phyloP scores from a whole-genome alignment of 495 filamentous ascomycete genomes.

The Podospora australis region DNA sequence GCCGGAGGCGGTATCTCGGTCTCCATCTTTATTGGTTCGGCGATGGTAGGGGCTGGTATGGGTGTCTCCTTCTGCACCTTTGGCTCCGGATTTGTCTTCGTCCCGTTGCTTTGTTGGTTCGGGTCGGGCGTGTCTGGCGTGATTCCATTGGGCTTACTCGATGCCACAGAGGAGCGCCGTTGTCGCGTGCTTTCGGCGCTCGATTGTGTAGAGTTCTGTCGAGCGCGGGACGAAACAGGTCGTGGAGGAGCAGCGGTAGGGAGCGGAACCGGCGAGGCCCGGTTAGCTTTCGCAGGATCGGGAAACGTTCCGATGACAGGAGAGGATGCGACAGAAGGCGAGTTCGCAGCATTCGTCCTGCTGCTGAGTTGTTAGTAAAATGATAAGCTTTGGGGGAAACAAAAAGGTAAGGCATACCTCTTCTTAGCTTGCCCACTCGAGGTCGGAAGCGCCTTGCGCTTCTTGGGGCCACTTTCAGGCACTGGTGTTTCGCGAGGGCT shows the following conservation, averaged over 20 bases:
- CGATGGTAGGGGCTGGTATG: constrained; percentile 8
- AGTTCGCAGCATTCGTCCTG: constrained; percentile 41
- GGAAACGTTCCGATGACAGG: constrained; percentile 60
- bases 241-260: constrained; percentile 36
- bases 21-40: constrained; percentile 15
- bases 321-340: constrained; percentile 66
- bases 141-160: constrained; percentile 37
- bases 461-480: constrained; percentile 51
- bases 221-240: constrained; percentile 58
- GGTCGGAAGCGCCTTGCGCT: constrained; percentile 64
- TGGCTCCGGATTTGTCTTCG: constrained; percentile 26
- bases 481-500: constrained; percentile 58
- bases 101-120: constrained; percentile 17
- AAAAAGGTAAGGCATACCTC: constrained; percentile 49
- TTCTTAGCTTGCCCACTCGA: constrained; percentile 59
- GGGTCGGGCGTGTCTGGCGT: constrained; percentile 22
- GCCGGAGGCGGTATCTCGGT: constrained; percentile 14
- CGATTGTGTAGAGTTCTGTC: constrained; percentile 59
- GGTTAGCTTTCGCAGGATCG: constrained; percentile 34
- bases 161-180: constrained; percentile 54
- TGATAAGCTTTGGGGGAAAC: too few species aligned
- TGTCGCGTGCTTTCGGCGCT: constrained; percentile 46
- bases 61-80: constrained; percentile 30
- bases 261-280: constrained; percentile 32
- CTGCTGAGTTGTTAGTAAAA: too few species aligned